Evolutionary conservation across 805 yeast genomes (phyloP).

Genomic region (Yarrowia divulgata): DNA sequence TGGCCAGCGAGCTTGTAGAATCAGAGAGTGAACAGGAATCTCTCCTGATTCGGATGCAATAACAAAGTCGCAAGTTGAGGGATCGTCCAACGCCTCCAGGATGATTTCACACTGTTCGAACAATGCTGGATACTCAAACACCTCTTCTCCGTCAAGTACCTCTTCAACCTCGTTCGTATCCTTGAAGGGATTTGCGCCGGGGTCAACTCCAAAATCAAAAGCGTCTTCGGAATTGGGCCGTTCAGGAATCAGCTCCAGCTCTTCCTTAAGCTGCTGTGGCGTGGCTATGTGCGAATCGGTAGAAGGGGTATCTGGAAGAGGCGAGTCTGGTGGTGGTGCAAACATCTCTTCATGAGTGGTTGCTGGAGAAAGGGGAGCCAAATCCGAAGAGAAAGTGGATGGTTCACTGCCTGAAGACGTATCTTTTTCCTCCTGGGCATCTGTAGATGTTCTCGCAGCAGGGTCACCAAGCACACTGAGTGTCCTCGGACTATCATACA

Average conservation of each 20-base stretch:
- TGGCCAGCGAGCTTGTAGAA: slow-evolving; percentile 10
- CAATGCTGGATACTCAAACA: not conserved
- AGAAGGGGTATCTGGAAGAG: not conserved
- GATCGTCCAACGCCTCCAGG: slow-evolving; percentile 14
- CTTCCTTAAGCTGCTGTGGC: not conserved
- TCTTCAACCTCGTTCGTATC: not conserved
- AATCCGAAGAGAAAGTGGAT: not conserved
- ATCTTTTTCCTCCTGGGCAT: not conserved
- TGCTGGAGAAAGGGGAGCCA: not conserved
- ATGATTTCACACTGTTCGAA: slow-evolving; percentile 20
- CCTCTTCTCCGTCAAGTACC: not conserved
- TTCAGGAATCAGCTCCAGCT: not conserved
- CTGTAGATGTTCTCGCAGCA: not conserved
- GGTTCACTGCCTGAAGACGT: slow-evolving; percentile 2
- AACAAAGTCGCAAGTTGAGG: slow-evolving; percentile 8
- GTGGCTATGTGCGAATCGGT: not conserved
- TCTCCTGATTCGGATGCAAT: slow-evolving; percentile 14
- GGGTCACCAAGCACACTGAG: not conserved
- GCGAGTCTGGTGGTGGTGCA: not conserved
- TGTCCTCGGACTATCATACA: not conserved
- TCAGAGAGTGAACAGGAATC: slow-evolving; percentile 11
- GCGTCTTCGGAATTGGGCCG: slow-evolving; percentile 6
- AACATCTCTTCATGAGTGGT: slow-evolving; percentile 10
- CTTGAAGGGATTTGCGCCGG: not conserved
- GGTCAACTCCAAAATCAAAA: not conserved